Percentiles rank a stretch among this genome's conserved stretches.
Conservation (phyloP, 106 monocot genomes). For the Alisma plantagoaquatica region DNA sequence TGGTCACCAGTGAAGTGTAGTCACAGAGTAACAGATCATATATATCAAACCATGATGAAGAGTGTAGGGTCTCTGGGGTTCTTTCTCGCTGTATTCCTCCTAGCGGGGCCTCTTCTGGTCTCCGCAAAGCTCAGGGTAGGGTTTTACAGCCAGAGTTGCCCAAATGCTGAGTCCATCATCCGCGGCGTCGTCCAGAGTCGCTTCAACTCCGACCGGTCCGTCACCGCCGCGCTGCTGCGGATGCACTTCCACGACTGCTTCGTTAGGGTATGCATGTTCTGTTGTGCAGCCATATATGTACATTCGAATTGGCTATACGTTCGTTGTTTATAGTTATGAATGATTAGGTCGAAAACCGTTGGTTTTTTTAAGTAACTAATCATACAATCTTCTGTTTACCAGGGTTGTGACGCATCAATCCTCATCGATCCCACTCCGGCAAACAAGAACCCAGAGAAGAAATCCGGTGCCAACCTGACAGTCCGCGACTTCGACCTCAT, state of each 20-base stretch:
- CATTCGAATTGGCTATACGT: too few species aligned
- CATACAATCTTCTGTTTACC: too few species aligned
- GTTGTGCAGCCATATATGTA: too few species aligned
- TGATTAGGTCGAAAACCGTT: too few species aligned
- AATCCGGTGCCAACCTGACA: conserved; percentile 19
- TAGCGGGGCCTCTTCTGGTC: background rate
- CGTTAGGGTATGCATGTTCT: conserved; percentile 21
- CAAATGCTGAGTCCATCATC: conserved; percentile 21
- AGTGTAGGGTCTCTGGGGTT: too few species aligned
- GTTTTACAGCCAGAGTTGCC: conserved; percentile 24
- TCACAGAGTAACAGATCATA: too few species aligned
- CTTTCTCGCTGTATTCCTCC: background rate
- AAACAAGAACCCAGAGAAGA: conserved; percentile 14
- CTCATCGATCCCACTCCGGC: conserved; percentile 20
- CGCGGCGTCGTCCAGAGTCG: background rate
- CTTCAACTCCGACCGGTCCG: conserved; percentile 5
- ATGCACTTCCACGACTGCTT: conserved; percentile 43
- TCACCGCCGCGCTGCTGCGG: conserved; percentile 23
- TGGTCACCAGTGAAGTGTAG: too few species aligned
- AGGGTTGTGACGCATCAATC: conserved; percentile 40
- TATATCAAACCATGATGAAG: too few species aligned
- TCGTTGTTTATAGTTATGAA: too few species aligned
- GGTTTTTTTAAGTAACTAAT: too few species aligned
- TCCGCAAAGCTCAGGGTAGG: background rate
- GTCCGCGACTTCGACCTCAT: conserved; percentile 27